A percentile compares a stretch with the other conserved stretches of the same genome.
Evolutionary conservation across 1,139 yeast genomes (phyloP).

Genomic region (Protomyces lactucae-debilis): DNA sequence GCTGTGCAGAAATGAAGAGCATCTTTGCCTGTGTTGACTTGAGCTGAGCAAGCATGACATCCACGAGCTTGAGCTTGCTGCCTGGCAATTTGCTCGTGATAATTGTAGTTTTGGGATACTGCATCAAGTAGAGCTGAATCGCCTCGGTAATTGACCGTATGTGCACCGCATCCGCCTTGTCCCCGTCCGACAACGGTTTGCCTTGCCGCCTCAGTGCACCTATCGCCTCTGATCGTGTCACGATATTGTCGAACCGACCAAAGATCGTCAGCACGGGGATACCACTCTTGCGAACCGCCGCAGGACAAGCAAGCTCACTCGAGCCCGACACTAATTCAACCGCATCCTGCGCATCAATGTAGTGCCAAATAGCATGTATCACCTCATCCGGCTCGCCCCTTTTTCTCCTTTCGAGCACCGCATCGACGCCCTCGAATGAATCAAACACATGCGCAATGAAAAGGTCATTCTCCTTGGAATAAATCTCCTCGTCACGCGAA

Average conservation of each 20-base stretch:
- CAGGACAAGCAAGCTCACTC: conserved; percentile 4
- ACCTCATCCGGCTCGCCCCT: conserved; percentile 18
- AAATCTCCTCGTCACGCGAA: conserved; percentile 21
- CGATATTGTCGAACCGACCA: conserved; percentile 21
- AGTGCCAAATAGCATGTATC: conserved; percentile 23
- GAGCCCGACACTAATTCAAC: background rate
- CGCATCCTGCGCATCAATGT: conserved; percentile 17
- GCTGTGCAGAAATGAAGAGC: conserved; percentile 21
- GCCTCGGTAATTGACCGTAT: conserved; percentile 29
- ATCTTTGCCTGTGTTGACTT: conserved; percentile 2
- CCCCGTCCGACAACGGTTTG: background rate
- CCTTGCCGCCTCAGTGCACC: conserved; percentile 3
- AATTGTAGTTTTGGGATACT: background rate
- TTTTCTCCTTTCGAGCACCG: conserved; percentile 4
- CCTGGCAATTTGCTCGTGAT: conserved; percentile 10
- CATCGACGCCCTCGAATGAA: conserved; percentile 9
- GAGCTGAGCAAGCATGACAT: background rate
- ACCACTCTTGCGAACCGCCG: background rate
- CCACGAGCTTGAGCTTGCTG: conserved; percentile 10
- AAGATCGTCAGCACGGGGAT: conserved; percentile 16
- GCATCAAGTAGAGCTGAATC: conserved; percentile 25
- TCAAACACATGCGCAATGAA: conserved; percentile 24
- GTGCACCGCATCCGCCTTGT: conserved; percentile 4
- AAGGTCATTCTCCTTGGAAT: conserved; percentile 19
- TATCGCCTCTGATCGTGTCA: conserved; percentile 5